Percentiles rank a stretch among this genome's conserved stretches.
phyloP scores from a whole-genome alignment of 805 yeast species.

The Tetrapisispora iriomotensis region DNA sequence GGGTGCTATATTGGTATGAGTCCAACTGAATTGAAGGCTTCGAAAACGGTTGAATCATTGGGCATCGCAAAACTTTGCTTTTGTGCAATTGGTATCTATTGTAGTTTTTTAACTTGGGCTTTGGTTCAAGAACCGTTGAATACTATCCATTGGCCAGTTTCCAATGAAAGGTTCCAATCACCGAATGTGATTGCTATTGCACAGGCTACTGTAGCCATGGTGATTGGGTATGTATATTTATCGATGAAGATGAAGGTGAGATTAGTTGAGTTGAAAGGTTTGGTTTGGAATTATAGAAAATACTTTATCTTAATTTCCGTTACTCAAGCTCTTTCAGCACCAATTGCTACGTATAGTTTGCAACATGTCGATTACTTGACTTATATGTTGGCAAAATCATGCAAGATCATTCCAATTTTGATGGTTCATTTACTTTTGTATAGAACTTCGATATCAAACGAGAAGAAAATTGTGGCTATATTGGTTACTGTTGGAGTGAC shows the following conservation, averaged over 20 bases:
- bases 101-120: constrained; percentile 86
- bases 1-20: too few species aligned
- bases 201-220: constrained; percentile 65
- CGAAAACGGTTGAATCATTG: not conserved
- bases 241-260: constrained; percentile 24
- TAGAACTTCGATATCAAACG: constrained; percentile 56
- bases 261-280: constrained; percentile 22
- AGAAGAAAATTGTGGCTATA: constrained; percentile 69
- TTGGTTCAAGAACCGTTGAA: constrained; percentile 82
- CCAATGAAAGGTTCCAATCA: constrained; percentile 49
- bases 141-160: constrained; percentile 59
- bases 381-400: constrained; percentile 78
- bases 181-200: constrained; percentile 69
- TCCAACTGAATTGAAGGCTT: too few species aligned
- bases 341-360: constrained; percentile 70
- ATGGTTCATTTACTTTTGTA: constrained; percentile 65
- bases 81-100: constrained; percentile 61
- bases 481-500: constrained; percentile 79
- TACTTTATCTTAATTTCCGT: constrained; percentile 47
- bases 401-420: constrained; percentile 93
- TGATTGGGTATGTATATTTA: constrained; percentile 57
- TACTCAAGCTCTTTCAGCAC: constrained; percentile 74
- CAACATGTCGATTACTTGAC: constrained; percentile 80
- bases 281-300: constrained; percentile 28
- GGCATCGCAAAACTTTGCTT: constrained; percentile 13